phyloP scores from a whole-genome alignment of 2,329 filamentous ascomycete species.

The Anisogramma anomala region DNA sequence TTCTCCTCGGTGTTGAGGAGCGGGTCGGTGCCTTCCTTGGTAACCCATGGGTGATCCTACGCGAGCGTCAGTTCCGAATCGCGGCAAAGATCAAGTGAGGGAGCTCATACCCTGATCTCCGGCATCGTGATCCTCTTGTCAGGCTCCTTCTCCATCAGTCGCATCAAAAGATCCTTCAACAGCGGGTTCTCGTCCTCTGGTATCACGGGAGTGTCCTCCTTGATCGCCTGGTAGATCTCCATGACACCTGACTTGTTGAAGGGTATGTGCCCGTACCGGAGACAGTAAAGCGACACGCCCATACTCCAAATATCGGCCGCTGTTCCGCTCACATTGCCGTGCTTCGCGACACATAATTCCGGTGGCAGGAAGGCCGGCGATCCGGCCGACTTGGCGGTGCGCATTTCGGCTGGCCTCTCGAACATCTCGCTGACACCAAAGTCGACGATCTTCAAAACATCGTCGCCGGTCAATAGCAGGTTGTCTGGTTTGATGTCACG shows the following conservation, averaged over 20 bases:
- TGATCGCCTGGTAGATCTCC: slow-evolving; percentile 84
- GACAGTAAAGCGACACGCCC: slow-evolving; percentile 88
- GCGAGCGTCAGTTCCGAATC: slow-evolving; percentile 15
- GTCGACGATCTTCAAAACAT: slow-evolving; percentile 93
- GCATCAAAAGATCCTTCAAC: slow-evolving; percentile 63
- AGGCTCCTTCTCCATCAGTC: slow-evolving; percentile 75
- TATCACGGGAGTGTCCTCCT: slow-evolving; percentile 52
- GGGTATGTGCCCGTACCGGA: slow-evolving; percentile 78
- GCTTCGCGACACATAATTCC: slow-evolving; percentile 76
- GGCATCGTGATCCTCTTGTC: slow-evolving; percentile 71
- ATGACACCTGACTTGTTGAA: slow-evolving; percentile 71
- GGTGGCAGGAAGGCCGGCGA: slow-evolving; percentile 92
- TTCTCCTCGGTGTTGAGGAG: slow-evolving; percentile 78
- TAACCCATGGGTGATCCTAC: slow-evolving; percentile 89
- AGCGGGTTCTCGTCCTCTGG: slow-evolving; percentile 51
- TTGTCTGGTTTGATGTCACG: slow-evolving; percentile 98
- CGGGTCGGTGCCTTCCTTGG: slow-evolving; percentile 62
- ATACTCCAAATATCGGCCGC: slow-evolving; percentile 98
- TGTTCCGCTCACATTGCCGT: slow-evolving; percentile 76
- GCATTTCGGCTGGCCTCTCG: slow-evolving; percentile 73
- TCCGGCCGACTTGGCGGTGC: slow-evolving; percentile 82
- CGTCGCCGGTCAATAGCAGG: slow-evolving; percentile 75
- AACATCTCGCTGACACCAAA: slow-evolving; percentile 99
- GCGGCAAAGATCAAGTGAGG: not conserved
- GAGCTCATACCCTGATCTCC: slow-evolving; percentile 58